Evolutionary conservation across 2,329 filamentous ascomycete genomes (phyloP), one percentile per base, ranked within the genome.

Genomic region (Fusarium redolens): DNA sequence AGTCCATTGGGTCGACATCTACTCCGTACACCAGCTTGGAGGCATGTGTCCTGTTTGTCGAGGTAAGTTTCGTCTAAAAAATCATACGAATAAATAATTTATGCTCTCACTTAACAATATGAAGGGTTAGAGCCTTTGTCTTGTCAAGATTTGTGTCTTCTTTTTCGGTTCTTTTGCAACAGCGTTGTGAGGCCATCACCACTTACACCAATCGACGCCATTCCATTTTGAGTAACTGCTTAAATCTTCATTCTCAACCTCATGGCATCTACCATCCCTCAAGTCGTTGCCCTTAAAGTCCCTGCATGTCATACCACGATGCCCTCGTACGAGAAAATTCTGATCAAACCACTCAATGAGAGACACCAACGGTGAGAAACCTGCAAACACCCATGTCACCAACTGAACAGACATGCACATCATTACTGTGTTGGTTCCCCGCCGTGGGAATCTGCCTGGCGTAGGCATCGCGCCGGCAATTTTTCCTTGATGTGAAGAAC

Each of bases 271-370:
- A 57, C 33, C 4, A 35, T 47, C 22, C 22, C 30, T 50, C 28
- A 2, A 7, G 2, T 15, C 20, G 17, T 54, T 38, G 11, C 25
- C 33, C 13, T 4, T 4, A 18, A 50, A 13, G 68, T 60, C 61
- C 60, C 48, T 72, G 22, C 30, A 59, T 65, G 4, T 22, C 40
- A 58, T n/a, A 56, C 47, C 51, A 65, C 28, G 31, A 66, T 55
- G 47, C 38, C 20, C 7, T 18, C 11, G 9, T 7, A n/a, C n/a
- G 28, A 20, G 17, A 47, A n/a, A 45, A 30, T 11, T 18, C 25
- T 12, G 3, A 38, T n/a, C 10, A 28, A 47, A 43, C 11, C n/a
- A 61, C 38, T 31, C n/a, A 30, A 33, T n/a, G 18, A 15, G 18
- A 47, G 28, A 18, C 20, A 28, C 10, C 20, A 28, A 44, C 20